Base-by-base conservation (phyloP, 176 grass and related monocot genomes). In the Zoysia japonica region DNA sequence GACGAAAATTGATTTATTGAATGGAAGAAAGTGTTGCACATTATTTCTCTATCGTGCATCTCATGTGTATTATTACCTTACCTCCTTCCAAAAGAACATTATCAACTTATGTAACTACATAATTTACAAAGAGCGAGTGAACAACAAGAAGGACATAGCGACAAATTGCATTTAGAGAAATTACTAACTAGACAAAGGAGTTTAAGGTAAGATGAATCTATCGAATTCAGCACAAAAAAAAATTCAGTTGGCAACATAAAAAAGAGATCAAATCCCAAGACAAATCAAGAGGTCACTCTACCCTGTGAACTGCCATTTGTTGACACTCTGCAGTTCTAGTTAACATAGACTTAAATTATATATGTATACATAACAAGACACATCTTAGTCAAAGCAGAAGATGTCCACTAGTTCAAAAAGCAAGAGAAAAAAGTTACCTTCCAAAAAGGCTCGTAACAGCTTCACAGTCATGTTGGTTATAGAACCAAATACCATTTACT, bases 401-500 rank as follows among this genome's bases (percentile, higher is more conserved):
- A 74, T 15, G 67, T 49, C 1, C n/a, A n/a, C 37, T 8, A n/a
- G 7, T 72, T 19, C 17, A 47, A 65, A 3, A 55, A 1, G 42
- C 11, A 76, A 0, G 7, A 69, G 10, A 28, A 28, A 28, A 56
- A 37, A 2, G n/a, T 51, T 76, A 97, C 94, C 91, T 93, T 72
- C 77, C 85, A 80, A 97, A 97, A 77, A 97, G 74, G 82, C 87
- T 92, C 1, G 91, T 82, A 50, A 92, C 85, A 84, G 94, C 85
- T 85, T 94, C 87, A 36, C 87, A 97, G 57, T 97, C 91, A 44
- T 86, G 70, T 77, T 90, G 85, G n/a, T 90, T 94, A 73, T 97
- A 97, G 88, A 97, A 97, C 94, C 94, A 97, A 71, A 97, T 92
- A 60, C 91, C 94, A 88, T 94, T 91, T 66, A 92, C 91, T 86